Evolutionary conservation across 2,329 filamentous ascomycete species (phyloP).

Genomic region (Fusarium coicis): DNA sequence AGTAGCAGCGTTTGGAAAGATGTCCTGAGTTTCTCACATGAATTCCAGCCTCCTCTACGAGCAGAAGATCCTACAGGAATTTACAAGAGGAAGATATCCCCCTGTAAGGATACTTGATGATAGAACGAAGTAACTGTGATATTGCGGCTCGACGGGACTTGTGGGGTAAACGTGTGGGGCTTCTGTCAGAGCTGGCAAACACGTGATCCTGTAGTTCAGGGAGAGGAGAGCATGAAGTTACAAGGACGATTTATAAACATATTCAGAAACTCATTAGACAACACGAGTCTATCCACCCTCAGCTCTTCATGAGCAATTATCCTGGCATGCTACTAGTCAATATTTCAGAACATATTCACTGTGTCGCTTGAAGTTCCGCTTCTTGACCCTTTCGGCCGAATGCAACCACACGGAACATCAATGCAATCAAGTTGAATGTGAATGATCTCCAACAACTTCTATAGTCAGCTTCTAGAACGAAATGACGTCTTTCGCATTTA

Average conservation of each 20-base stretch:
- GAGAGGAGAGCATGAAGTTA: background rate
- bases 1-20: slow-evolving; percentile 6
- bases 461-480: slow-evolving; percentile 42
- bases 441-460: slow-evolving; percentile 3
- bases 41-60: background rate
- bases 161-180: background rate
- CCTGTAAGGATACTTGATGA: slow-evolving; percentile 37
- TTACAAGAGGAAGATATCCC: slow-evolving; percentile 12
- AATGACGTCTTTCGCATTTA: slow-evolving; percentile 32
- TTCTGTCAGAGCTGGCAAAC: background rate
- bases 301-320: background rate
- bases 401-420: background rate
- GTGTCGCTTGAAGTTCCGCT: background rate
- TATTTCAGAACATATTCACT: background rate
- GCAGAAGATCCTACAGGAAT: background rate
- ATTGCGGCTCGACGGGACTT: background rate
- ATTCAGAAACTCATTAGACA: background rate
- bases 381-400: slow-evolving; percentile 2
- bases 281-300: background rate
- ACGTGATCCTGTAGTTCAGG: slow-evolving; percentile 4
- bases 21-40: slow-evolving; percentile 15
- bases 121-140: background rate
- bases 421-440: background rate
- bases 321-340: background rate
- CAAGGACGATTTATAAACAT: background rate